Evolutionary conservation across 768 basidiomycete genomes (phyloP).

Genomic region (Podaxis carcinomalis): DNA sequence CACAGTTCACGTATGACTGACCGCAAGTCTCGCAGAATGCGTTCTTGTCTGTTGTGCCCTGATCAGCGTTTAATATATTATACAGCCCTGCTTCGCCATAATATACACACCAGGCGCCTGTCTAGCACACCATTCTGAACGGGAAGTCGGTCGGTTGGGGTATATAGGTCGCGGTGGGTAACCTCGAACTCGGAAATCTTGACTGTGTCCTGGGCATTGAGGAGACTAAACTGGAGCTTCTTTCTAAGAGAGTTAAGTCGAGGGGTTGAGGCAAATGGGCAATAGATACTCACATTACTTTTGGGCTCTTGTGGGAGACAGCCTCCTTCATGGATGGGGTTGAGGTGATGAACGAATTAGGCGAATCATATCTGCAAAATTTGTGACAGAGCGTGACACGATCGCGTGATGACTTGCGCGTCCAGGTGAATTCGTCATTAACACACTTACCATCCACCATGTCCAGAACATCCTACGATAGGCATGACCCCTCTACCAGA

Average conservation of each 20-base stretch:
- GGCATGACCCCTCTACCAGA: constrained; percentile 35
- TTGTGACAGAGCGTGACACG: constrained; percentile 18
- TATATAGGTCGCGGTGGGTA: constrained; percentile 89
- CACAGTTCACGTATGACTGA: constrained; percentile 87
- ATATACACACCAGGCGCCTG: constrained; percentile 67
- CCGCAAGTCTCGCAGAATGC: constrained; percentile 95
- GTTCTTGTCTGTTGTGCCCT: constrained; percentile 95
- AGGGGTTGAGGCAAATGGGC: neutral
- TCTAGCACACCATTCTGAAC: constrained; percentile 93
- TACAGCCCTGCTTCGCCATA: neutral
- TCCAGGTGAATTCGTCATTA: constrained; percentile 19
- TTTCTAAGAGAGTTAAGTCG: constrained; percentile 51
- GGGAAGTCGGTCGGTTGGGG: constrained; percentile 74
- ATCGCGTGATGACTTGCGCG: constrained; percentile 54
- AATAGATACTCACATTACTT: constrained; percentile 64
- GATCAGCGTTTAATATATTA: neutral
- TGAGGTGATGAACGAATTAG: constrained; percentile 2
- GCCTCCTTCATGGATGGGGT: constrained; percentile 68
- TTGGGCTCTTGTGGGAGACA: constrained; percentile 74
- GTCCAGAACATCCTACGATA: constrained; percentile 94
- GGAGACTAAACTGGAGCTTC: constrained; percentile 91
- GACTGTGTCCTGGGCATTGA: constrained; percentile 94
- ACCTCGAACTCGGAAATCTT: constrained; percentile 96
- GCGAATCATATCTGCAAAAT: constrained; percentile 9
- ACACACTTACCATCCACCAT: constrained; percentile 43